Evolutionary conservation across 2,329 filamentous ascomycete species (phyloP).

Genomic region (Colletotrichum australisinense): DNA sequence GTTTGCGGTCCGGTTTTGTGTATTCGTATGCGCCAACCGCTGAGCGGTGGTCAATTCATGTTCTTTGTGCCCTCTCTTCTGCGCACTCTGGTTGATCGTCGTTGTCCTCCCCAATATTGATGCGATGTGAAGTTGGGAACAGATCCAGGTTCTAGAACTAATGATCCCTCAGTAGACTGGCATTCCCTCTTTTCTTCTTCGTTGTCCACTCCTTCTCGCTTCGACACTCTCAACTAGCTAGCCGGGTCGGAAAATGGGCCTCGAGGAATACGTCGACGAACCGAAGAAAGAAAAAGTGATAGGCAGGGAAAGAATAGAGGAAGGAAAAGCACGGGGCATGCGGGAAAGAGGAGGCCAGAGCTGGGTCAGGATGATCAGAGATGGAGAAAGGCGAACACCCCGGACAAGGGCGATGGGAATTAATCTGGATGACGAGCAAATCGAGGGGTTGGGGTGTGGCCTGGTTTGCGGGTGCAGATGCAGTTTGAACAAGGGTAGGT

Average conservation of each 20-base stretch:
- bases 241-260: constrained; percentile 18
- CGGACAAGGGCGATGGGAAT: constrained; percentile 11
- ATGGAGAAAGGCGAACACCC: constrained; percentile 24
- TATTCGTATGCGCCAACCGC: constrained; percentile 30
- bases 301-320: background rate
- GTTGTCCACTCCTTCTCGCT: background rate
- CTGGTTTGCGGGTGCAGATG: background rate
- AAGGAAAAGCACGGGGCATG: constrained; percentile 32
- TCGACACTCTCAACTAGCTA: background rate
- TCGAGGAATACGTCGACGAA: background rate
- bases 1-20: constrained; percentile 13
- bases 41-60: constrained; percentile 28
- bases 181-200: background rate
- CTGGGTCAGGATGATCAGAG: constrained; percentile 10
- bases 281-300: background rate
- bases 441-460: constrained; percentile 28
- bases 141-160: background rate
- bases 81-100: background rate
- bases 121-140: background rate
- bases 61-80: background rate
- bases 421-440: constrained; percentile 28
- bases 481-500: background rate
- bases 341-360: constrained; percentile 28
- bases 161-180: constrained; percentile 1
- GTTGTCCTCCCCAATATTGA: background rate